Conservation (phyloP, 1,284 basidiomycete genomes). For the Marasmius fiardii region DNA sequence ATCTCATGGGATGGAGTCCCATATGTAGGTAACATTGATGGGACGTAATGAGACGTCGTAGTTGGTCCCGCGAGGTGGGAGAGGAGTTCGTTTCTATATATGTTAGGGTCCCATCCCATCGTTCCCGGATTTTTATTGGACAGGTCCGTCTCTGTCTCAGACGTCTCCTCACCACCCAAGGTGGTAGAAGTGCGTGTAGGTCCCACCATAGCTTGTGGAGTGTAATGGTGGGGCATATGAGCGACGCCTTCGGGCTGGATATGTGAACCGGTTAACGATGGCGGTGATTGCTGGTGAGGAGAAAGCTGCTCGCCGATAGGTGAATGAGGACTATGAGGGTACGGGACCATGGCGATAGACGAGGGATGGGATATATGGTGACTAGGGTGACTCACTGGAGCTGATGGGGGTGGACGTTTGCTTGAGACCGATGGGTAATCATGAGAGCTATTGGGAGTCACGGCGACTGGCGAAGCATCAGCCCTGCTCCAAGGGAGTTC, state of each 20-base stretch:
- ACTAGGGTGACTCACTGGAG: too few species aligned
- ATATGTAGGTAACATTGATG: background rate
- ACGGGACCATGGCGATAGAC: too few species aligned
- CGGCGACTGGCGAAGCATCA: too few species aligned
- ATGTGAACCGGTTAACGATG: too few species aligned
- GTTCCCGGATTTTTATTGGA: background rate
- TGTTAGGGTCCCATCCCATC: background rate
- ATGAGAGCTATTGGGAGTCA: too few species aligned
- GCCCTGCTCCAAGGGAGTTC: background rate
- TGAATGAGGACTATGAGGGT: too few species aligned
- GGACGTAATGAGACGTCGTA: background rate
- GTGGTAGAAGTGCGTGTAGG: background rate
- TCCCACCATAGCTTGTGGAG: background rate
- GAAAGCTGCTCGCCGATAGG: too few species aligned
- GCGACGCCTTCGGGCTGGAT: too few species aligned
- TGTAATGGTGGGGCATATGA: background rate
- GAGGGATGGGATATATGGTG: too few species aligned
- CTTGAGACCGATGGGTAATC: too few species aligned
- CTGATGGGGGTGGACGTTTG: too few species aligned
- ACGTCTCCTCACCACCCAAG: background rate
- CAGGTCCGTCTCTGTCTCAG: background rate
- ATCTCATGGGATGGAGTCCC: background rate
- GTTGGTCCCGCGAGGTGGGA: constrained; percentile 7
- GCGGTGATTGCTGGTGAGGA: too few species aligned
- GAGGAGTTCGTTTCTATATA: constrained; percentile 11